These are phyloP conservation scores for Fusarium pseudonygamai DNA, from an alignment of 2,329 filamentous ascomycete genomes.

Conservation along the genomic window DNA sequence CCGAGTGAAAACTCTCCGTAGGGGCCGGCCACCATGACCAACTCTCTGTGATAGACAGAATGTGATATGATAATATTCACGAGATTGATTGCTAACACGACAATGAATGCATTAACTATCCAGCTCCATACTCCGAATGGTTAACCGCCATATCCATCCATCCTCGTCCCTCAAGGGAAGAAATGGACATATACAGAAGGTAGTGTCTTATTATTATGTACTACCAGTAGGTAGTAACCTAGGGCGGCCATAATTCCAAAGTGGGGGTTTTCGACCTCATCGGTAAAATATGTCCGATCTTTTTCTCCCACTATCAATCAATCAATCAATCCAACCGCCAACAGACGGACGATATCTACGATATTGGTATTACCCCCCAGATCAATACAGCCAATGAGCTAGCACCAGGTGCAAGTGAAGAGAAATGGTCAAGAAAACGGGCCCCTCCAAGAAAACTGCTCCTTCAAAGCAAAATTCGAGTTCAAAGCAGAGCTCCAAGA, in stretches of 20 bases:
- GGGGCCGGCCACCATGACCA: slow-evolving; percentile 1
- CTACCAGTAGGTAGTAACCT: too few relatives aligned
- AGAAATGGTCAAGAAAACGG: slow-evolving; percentile 42
- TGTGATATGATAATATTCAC: slow-evolving; percentile 22
- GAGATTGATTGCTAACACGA: slow-evolving; percentile 17
- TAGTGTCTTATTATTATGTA: neutral
- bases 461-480: slow-evolving; percentile 15
- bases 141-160: neutral
- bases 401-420: neutral
- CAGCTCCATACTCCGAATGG: neutral
- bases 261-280: slow-evolving; percentile 22
- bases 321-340: neutral
- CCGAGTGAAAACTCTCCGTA: neutral
- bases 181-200: neutral
- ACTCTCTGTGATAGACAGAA: neutral
- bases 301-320: slow-evolving; percentile 10
- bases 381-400: slow-evolving; percentile 4
- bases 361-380: slow-evolving; percentile 1
- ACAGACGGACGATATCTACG: neutral
- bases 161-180: neutral
- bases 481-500: slow-evolving; percentile 32
- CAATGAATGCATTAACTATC: neutral
- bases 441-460: slow-evolving; percentile 34
- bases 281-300: slow-evolving; percentile 22
- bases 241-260: slow-evolving; percentile 15